A percentile compares a stretch with the other conserved stretches of the same genome.
phyloP scores from a whole-genome alignment of 805 yeast genomes.

The Candida verbasci region DNA sequence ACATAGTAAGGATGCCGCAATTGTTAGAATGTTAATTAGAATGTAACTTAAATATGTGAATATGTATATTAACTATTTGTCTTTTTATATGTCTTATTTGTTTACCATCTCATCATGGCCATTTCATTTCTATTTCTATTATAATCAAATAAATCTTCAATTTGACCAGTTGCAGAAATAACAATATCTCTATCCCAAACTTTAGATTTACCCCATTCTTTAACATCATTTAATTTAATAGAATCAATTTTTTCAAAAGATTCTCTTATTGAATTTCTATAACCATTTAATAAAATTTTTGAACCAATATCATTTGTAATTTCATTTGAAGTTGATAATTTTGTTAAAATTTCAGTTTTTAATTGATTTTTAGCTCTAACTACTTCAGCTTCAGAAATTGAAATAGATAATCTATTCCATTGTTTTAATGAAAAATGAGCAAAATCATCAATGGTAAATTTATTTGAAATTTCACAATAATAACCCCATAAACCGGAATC shows the following conservation, averaged over 20 bases:
- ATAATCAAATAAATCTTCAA: conserved; percentile 81
- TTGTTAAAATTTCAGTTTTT: conserved; percentile 57
- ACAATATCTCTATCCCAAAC: conserved; percentile 85
- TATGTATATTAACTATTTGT: background rate
- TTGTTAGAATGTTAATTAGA: too few species aligned
- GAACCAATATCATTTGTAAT: conserved; percentile 56
- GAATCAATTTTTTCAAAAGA: conserved; percentile 59
- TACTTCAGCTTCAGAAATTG: conserved; percentile 73
- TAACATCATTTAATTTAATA: conserved; percentile 54
- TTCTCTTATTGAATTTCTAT: conserved; percentile 58
- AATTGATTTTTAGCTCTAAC: conserved; percentile 69
- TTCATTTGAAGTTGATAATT: conserved; percentile 45
- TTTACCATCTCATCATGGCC: conserved; percentile 76
- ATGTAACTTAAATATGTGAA: background rate
- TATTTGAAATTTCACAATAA: conserved; percentile 59
- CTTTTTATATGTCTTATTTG: conserved; percentile 1
- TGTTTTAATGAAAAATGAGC: conserved; percentile 78
- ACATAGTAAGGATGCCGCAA: too few species aligned
- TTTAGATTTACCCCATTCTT: conserved; percentile 69
- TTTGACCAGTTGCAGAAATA: conserved; percentile 79
- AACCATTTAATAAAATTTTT: conserved; percentile 56
- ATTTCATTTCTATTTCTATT: conserved; percentile 83
- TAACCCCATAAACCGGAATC: conserved; percentile 86
- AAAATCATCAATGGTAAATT: conserved; percentile 64
- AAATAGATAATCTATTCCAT: conserved; percentile 80